Percentiles rank a stretch among this genome's conserved stretches.
These are phyloP conservation scores for Suillus hirtellus DNA, from an alignment of 768 basidiomycete genomes.

Conservation along the genomic window DNA sequence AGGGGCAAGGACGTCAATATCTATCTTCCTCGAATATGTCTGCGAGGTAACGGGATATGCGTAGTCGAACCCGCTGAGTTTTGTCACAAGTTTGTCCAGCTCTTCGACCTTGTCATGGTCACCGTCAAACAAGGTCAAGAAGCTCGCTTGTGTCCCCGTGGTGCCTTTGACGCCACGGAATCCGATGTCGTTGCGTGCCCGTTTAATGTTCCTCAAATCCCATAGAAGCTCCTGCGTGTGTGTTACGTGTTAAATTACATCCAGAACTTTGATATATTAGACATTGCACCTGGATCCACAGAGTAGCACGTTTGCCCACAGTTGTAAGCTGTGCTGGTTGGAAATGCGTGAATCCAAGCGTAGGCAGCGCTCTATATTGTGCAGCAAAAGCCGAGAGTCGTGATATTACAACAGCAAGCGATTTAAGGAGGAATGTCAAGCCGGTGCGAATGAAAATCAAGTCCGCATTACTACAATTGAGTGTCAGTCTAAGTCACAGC, in stretches of 20 bases:
- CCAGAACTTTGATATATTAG: background rate
- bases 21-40: conserved; percentile 98
- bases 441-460: conserved; percentile 93
- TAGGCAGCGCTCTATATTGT: conserved; percentile 85
- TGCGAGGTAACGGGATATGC: conserved; percentile 98
- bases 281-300: conserved; percentile 84
- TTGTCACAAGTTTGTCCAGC: conserved; percentile 86
- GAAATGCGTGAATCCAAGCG: conserved; percentile 97
- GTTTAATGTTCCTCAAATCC: conserved; percentile 92
- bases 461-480: conserved; percentile 82
- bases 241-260: background rate
- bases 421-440: conserved; percentile 78
- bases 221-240: conserved; percentile 78
- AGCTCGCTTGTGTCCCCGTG: conserved; percentile 96
- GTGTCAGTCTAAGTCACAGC: background rate
- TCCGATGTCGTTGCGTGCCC: conserved; percentile 88
- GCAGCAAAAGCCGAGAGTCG: conserved; percentile 84
- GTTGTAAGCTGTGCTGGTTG: conserved; percentile 98
- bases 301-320: conserved; percentile 92
- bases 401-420: conserved; percentile 88
- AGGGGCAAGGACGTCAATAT: conserved; percentile 88
- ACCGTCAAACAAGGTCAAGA: conserved; percentile 91
- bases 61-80: conserved; percentile 89
- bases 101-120: conserved; percentile 94
- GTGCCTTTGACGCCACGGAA: conserved; percentile 99